Conservation (phyloP, 202 grass and related monocot genomes). For the Schoenoplectus tabernaemontani region DNA sequence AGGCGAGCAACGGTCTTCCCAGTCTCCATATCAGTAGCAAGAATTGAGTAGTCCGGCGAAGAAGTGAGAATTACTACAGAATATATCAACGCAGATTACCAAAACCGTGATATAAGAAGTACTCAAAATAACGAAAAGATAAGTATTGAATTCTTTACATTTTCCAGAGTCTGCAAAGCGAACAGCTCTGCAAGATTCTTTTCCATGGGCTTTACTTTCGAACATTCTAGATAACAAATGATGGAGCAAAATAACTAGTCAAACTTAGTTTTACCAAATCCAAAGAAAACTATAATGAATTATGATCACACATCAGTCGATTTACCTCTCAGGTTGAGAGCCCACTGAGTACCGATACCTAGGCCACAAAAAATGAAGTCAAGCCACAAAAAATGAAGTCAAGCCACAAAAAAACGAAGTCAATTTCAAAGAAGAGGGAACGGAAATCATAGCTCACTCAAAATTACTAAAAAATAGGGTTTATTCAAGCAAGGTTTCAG, state of each 20-base stretch:
- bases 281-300: no score
- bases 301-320: neutral
- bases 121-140: neutral
- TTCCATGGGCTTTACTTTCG: conserved; percentile 36
- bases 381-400: no score
- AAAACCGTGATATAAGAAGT: no score
- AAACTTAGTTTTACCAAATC: neutral
- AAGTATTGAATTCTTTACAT: conserved; percentile 31
- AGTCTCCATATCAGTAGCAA: conserved; percentile 68
- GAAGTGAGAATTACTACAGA: conserved; percentile 64
- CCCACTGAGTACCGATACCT: conserved; percentile 56
- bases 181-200: conserved; percentile 77
- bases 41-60: conserved; percentile 56
- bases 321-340: conserved; percentile 62
- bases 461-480: neutral
- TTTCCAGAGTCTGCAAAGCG: conserved; percentile 79
- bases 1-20: conserved; percentile 56
- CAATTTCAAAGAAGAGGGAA: neutral
- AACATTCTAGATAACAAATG: conserved; percentile 27
- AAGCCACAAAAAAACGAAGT: neutral
- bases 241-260: neutral
- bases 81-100: neutral
- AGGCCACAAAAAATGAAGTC: no score
- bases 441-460: neutral
- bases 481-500: neutral